Conservation (phyloP, 257 asterid genomes). For the Coffea canephora region DNA sequence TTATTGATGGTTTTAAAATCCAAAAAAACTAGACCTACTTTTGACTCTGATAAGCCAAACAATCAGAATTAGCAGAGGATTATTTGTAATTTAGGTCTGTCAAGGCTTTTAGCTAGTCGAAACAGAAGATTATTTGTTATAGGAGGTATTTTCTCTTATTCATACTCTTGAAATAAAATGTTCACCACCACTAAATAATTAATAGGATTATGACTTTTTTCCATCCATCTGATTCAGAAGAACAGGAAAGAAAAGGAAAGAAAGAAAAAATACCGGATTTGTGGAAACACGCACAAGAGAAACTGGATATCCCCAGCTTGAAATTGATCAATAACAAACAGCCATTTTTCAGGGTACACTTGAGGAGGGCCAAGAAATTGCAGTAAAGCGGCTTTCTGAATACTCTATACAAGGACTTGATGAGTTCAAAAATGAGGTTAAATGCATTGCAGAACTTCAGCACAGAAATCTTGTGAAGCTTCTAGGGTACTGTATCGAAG, state of each 20-base stretch:
- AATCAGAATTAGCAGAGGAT: too few species aligned
- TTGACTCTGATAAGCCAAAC: neutral
- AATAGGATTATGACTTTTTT: neutral
- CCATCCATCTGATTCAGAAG: neutral
- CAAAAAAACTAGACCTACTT: neutral
- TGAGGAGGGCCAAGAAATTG: conserved; percentile 42
- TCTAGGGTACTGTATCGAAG: conserved; percentile 48
- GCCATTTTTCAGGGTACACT: conserved; percentile 37
- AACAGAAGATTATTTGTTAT: too few species aligned
- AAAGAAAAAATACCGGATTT: neutral
- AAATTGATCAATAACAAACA: neutral
- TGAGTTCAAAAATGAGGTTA: conserved; percentile 54
- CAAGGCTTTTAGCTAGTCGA: too few species aligned
- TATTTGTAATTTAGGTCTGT: too few species aligned
- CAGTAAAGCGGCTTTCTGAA: conserved; percentile 47
- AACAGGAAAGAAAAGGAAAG: neutral
- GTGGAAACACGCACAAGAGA: neutral
- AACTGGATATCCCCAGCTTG: neutral
- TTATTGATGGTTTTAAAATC: neutral
- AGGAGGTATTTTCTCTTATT: too few species aligned
- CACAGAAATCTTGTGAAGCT: conserved; percentile 61
- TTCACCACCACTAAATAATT: neutral
- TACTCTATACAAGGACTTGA: conserved; percentile 48
- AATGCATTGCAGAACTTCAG: conserved; percentile 44
- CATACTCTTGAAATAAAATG: neutral